Evolutionary conservation across 306 rosid genomes (phyloP).

Genomic region (Medicago arabica): DNA sequence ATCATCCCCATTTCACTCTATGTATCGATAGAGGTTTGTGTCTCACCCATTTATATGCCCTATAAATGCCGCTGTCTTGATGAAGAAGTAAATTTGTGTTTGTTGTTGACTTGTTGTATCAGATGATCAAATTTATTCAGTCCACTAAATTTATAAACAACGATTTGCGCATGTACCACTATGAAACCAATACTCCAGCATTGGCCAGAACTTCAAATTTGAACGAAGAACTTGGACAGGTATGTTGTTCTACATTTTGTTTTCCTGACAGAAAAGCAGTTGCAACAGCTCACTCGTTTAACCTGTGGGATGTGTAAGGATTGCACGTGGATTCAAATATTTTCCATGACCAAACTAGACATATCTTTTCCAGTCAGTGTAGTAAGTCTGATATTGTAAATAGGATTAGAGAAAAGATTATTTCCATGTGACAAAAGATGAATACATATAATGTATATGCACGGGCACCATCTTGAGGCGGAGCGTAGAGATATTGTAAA

Average conservation of each 20-base stretch:
- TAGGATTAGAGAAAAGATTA: neutral
- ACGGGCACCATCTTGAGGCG: neutral
- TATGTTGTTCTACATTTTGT: slow-evolving; percentile 41
- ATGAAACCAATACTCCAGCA: slow-evolving; percentile 90
- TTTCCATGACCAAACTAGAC: neutral
- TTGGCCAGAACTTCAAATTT: slow-evolving; percentile 96
- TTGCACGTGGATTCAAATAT: neutral
- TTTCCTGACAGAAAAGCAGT: neutral
- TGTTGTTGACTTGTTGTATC: slow-evolving; percentile 35
- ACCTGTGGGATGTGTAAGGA: neutral
- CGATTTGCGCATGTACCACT: slow-evolving; percentile 89
- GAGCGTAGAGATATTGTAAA: neutral
- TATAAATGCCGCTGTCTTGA: slow-evolving; percentile 9
- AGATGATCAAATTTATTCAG: slow-evolving; percentile 98
- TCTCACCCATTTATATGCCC: slow-evolving; percentile 40
- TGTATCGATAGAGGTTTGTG: slow-evolving; percentile 93
- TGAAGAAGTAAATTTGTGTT: slow-evolving; percentile 40
- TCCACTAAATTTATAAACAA: slow-evolving; percentile 90
- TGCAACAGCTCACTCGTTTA: slow-evolving; percentile 6
- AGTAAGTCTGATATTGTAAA: neutral
- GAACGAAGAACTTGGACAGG: slow-evolving; percentile 99
- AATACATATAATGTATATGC: neutral
- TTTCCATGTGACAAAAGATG: neutral
- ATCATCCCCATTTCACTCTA: slow-evolving; percentile 97
- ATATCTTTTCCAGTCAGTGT: neutral